Conservation (phyloP, 148 eudicot species). For the Gaultheria prostrata region DNA sequence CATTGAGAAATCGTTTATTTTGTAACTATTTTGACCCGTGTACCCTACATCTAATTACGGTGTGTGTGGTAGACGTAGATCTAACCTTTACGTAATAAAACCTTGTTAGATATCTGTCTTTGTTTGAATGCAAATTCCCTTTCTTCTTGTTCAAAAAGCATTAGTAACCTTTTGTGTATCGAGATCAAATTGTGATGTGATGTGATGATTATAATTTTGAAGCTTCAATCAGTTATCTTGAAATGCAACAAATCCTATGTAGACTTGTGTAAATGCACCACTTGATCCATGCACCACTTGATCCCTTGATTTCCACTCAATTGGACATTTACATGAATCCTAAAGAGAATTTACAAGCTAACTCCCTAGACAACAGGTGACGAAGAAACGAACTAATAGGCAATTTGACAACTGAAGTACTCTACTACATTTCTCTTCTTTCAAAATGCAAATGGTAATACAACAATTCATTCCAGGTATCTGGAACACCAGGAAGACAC, state of each 20-base stretch:
- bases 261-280: background rate
- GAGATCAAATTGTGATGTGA: background rate
- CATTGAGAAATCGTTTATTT: background rate
- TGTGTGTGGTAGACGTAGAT: background rate
- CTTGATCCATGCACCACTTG: background rate
- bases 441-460: constrained; percentile 48
- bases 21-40: background rate
- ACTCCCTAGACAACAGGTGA: background rate
- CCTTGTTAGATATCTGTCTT: background rate
- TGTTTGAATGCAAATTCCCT: background rate
- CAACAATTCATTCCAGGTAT: constrained; percentile 82
- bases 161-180: background rate
- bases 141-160: background rate
- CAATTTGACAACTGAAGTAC: background rate
- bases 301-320: background rate
- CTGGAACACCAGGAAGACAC: constrained; percentile 99
- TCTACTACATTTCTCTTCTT: constrained; percentile 21
- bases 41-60: background rate
- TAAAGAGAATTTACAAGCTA: constrained; percentile 2
- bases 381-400: background rate
- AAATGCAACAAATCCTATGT: background rate
- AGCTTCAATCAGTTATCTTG: background rate
- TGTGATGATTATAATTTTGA: background rate
- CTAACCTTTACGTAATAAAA: background rate
- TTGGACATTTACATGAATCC: background rate